These are phyloP conservation scores for Mycocentrospora acerina DNA, from an alignment of 2,329 filamentous ascomycete genomes.

Conservation along the genomic window DNA sequence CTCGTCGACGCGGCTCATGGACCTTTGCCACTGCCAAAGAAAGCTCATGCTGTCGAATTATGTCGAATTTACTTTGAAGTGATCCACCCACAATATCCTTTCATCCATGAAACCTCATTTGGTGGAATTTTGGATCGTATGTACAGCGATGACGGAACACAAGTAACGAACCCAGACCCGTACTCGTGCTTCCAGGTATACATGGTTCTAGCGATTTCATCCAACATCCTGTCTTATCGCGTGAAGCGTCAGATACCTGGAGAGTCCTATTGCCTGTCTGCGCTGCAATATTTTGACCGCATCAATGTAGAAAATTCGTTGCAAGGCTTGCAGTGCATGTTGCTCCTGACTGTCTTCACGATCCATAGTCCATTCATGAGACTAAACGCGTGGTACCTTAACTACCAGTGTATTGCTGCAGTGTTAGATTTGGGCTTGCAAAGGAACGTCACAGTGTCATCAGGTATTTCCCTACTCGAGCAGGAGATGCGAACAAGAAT, in stretches of 20 bases:
- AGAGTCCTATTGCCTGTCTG: conserved; percentile 54
- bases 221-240: conserved; percentile 49
- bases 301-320: conserved; percentile 53
- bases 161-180: no score
- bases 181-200: no score
- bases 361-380: conserved; percentile 53
- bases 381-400: conserved; percentile 57
- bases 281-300: conserved; percentile 50
- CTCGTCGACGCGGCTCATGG: conserved; percentile 8
- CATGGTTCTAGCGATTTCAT: conserved; percentile 57
- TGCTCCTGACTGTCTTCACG: conserved; percentile 52
- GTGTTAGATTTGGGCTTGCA: conserved; percentile 56
- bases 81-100: conserved; percentile 53
- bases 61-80: conserved; percentile 52
- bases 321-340: conserved; percentile 52
- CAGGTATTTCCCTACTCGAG: conserved; percentile 50
- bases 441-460: conserved; percentile 48
- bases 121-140: conserved; percentile 1
- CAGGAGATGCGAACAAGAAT: conserved; percentile 58
- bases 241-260: conserved; percentile 49
- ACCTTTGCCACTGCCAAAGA: conserved; percentile 14
- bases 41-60: conserved; percentile 46
- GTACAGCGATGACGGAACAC: no score
- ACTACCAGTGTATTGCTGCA: conserved; percentile 57
- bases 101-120: conserved; percentile 48